Evolutionary conservation across 1,284 basidiomycete genomes (phyloP).

Genomic region (Apiotrichum sp.): DNA sequence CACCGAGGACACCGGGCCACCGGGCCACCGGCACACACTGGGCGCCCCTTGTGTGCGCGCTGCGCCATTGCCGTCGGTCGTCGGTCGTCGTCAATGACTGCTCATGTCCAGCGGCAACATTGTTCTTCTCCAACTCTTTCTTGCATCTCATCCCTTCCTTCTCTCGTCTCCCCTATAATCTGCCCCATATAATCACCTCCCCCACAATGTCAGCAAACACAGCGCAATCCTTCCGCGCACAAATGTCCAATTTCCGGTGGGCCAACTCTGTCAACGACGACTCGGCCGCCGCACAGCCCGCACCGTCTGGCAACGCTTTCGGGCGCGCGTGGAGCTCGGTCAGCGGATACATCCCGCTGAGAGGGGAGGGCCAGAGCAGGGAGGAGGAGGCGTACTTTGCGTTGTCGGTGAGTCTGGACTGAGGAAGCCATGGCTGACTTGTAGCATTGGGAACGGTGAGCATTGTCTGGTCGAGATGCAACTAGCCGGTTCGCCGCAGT

Average conservation of each 20-base stretch:
- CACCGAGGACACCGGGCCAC: no score
- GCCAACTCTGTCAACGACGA: slow-evolving; percentile 68
- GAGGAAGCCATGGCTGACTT: background rate
- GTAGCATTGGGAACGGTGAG: slow-evolving; percentile 44
- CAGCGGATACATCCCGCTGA: slow-evolving; percentile 75
- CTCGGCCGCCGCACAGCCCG: slow-evolving; percentile 53
- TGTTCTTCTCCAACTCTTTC: no score
- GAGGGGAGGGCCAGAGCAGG: slow-evolving; percentile 68
- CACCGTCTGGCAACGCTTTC: slow-evolving; percentile 50
- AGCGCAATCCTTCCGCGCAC: slow-evolving; percentile 41
- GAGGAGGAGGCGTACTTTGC: slow-evolving; percentile 98
- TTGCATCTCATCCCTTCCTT: no score
- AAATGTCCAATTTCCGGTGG: slow-evolving; percentile 67
- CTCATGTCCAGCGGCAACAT: no score
- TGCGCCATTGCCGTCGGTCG: no score
- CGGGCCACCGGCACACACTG: no score
- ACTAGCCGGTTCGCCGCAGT: no score
- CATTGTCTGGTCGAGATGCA: background rate
- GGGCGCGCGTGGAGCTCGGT: slow-evolving; percentile 53
- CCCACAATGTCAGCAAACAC: slow-evolving; percentile 25
- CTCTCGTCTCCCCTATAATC: background rate
- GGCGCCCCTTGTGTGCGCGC: no score
- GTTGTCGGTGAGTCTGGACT: slow-evolving; percentile 58
- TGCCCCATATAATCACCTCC: background rate
- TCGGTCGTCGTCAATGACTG: no score